Evolutionary conservation across 2,329 filamentous ascomycete species (phyloP), one percentile per base, ranked within the genome.

Genomic region (Colletotrichum cordylinicola): DNA sequence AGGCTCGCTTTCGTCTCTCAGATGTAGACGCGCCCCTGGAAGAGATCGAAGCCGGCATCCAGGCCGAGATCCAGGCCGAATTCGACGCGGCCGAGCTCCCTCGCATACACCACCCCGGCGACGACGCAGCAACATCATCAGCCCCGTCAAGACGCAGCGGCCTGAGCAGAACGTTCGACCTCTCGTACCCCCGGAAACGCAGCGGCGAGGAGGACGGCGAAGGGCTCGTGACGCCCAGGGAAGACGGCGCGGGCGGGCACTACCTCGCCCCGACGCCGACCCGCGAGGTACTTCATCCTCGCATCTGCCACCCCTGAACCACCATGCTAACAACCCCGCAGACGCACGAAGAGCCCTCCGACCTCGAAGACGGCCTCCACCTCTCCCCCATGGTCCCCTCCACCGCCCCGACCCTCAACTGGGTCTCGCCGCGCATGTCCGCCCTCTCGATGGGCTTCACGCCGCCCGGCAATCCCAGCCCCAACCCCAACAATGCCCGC

Each of bases 341-440:
- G 27, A 21, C 33, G 16, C 18, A 68, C 9, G 64, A 29, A 9
- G 62, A 61, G 8, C 39, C 21, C n/a, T 31, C 58, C 15, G 75
- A 76, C 43, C 29, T 62, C 16, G 73, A 77, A 39, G 65, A 70
- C 33, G 64, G 69, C 37, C n/a, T 69, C 15, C 27, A 64, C 27
- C n/a, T 72, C 13, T 21, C 69, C 8, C 75, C 69, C 18, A 62
- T 65, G 15, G 9, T 39, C 12, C 37, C 31, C 43, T 15, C 73
- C 4, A 13, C 31, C 10, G 68, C 75, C 16, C 75, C 75, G 39
- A 76, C 69, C 4, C 35, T 77, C 9, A 67, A 77, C 29, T 77
- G 75, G 75, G 43, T 64, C 10, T 76, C 73, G 1, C 75, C 75
- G 33, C 75, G 75, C 64, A 66, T 77, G 73, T 77, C 75, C 13